phyloP scores from a whole-genome alignment of 352 stramenopile genomes.

The Phytophthora cryptogea region DNA sequence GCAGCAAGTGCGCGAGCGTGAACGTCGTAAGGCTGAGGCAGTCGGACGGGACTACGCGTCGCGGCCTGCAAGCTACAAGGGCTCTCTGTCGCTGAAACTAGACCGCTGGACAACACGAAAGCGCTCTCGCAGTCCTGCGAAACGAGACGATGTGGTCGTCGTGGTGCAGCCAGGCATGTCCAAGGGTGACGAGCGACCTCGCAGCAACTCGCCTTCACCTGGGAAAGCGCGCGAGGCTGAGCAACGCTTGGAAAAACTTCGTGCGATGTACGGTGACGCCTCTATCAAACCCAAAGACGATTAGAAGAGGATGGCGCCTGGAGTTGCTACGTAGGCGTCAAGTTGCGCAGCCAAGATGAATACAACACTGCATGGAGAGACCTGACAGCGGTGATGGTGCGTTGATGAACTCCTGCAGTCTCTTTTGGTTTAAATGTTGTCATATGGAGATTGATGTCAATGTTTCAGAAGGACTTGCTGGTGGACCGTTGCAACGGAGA shows the following conservation, averaged over 20 bases:
- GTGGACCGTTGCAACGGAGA: neutral
- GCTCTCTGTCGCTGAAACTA: conserved; percentile 90
- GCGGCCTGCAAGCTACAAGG: conserved; percentile 92
- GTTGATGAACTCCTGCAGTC: neutral
- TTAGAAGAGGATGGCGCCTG: conserved; percentile 8
- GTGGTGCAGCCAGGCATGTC: conserved; percentile 44
- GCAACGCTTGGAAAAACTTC: conserved; percentile 70
- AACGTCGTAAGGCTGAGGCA: conserved; percentile 90
- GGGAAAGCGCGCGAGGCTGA: conserved; percentile 52
- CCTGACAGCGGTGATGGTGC: conserved; percentile 7
- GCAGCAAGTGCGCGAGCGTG: conserved; percentile 91
- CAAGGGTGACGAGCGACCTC: conserved; percentile 25
- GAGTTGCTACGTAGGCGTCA: neutral
- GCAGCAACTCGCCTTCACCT: conserved; percentile 35
- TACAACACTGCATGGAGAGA: conserved; percentile 10
- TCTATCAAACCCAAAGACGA: conserved; percentile 42
- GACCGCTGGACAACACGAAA: conserved; percentile 87
- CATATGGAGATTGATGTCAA: neutral
- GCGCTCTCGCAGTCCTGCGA: conserved; percentile 66
- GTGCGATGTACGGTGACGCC: conserved; percentile 84
- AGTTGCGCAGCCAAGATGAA: conserved; percentile 2
- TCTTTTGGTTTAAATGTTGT: neutral
- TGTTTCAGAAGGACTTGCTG: neutral
- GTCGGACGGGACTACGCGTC: conserved; percentile 91
- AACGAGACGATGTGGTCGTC: conserved; percentile 51